Evolutionary conservation across 768 basidiomycete genomes (phyloP), one percentile per base, ranked within the genome.

Genomic region (Lentinula sp.): DNA sequence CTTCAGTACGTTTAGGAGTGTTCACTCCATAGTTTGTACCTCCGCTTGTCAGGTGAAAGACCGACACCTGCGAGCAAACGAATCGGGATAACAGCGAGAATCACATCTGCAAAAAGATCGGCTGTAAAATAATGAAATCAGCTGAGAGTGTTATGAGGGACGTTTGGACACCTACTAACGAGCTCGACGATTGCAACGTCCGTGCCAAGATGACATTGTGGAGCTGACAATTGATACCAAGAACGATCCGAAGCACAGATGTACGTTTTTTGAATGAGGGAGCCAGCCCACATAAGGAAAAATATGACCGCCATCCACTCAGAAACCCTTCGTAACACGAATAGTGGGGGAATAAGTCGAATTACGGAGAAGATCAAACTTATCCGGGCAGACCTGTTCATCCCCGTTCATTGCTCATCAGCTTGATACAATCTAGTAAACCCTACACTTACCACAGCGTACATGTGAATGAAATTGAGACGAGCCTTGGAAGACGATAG

Each of bases 361-460:
- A 62, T 62, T 23, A 62, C 57, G 28, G 61, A 51, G 23, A 57
- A 62, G 12, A 62, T 62, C 35, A 62, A 28, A 58, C 61, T 62
- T 55, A 62, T 62, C 43, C 61, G 61, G 48, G 61, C 55, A 32
- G 56, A 43, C 61, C 61, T 62, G 48, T n/a, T 36, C 42, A 18
- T 18, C n/a, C 28, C 32, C 42, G 23, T 35, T 23, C 0, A 43
- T n/a, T 33, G 16, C 20, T 32, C 28, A n/a, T 36, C 23, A 9
- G 12, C 28, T 50, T 18, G 13, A 42, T 28, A n/a, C 16, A 6
- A 28, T 36, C 6, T 7, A 10, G 32, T 23, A 12, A 9, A 6
- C 16, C 9, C 9, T 28, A 28, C 35, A 56, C 61, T 45, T 20
- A 62, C 61, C 61, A 62, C 7, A 62, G 56, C n/a, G 56, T 49